Conservation (phyloP, 371 early-diverging fungal genomes). For the Apophysomyces trapeziformis region DNA sequence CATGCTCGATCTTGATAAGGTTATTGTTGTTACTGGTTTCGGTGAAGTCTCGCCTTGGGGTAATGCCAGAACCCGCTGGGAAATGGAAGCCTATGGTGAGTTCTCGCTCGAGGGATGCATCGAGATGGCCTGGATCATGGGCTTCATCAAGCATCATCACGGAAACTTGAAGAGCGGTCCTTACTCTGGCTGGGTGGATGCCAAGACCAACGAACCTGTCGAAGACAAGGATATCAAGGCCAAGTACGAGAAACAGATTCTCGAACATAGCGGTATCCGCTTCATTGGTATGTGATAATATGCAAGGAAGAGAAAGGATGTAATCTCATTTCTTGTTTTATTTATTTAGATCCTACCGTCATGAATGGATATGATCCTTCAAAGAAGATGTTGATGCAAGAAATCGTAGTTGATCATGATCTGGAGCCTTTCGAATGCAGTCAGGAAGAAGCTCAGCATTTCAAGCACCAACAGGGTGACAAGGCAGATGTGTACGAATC, state of each 20-base stretch:
- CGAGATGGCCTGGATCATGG: slow-evolving; percentile 98
- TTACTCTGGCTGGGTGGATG: slow-evolving; percentile 96
- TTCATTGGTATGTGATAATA: slow-evolving; percentile 68
- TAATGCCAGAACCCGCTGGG: slow-evolving; percentile 95
- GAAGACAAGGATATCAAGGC: slow-evolving; percentile 91
- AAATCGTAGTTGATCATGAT: slow-evolving; percentile 91
- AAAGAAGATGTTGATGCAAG: slow-evolving; percentile 89
- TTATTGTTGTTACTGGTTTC: slow-evolving; percentile 93
- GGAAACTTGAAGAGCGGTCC: slow-evolving; percentile 85
- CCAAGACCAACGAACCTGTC: slow-evolving; percentile 89
- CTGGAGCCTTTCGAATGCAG: slow-evolving; percentile 90
- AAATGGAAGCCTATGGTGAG: slow-evolving; percentile 94
- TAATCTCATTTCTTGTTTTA: slow-evolving; percentile 10
- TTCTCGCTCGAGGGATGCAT: slow-evolving; percentile 96
- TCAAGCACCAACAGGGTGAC: slow-evolving; percentile 87
- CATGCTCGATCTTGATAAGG: slow-evolving; percentile 91
- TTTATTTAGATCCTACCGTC: slow-evolving; percentile 73
- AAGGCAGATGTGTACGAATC: slow-evolving; percentile 82
- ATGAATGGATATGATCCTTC: slow-evolving; percentile 93
- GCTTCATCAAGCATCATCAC: slow-evolving; percentile 88
- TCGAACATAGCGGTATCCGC: slow-evolving; percentile 95
- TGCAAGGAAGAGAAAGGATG: slow-evolving; percentile 14
- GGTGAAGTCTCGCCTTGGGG: slow-evolving; percentile 97
- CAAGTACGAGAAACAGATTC: slow-evolving; percentile 91
- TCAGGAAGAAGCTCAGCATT: slow-evolving; percentile 92